These are phyloP conservation scores for Ilyonectria mors-panacis DNA, from an alignment of 2,329 filamentous ascomycete species.

Conservation along the genomic window DNA sequence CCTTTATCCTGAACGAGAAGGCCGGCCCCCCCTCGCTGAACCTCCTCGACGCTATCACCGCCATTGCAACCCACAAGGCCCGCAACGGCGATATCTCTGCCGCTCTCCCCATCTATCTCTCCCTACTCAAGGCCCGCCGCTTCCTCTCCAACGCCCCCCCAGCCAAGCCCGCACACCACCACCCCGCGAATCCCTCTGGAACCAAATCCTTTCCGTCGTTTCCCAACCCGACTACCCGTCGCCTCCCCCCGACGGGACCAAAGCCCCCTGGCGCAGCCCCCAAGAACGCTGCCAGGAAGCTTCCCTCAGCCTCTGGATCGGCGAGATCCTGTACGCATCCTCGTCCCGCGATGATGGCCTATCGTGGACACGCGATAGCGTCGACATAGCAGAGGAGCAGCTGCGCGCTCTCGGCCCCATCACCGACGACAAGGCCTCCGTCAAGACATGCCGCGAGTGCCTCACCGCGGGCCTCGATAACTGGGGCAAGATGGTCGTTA, in stretches of 20 bases:
- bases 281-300: conserved; percentile 86
- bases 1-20: conserved; percentile 74
- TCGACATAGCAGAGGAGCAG: conserved; percentile 83
- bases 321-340: conserved; percentile 89
- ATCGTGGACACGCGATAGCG: conserved; percentile 90
- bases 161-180: conserved; percentile 23
- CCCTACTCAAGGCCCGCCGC: conserved; percentile 84
- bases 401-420: conserved; percentile 61
- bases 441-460: conserved; percentile 81
- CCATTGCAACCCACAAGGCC: conserved; percentile 84
- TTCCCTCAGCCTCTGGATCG: conserved; percentile 89
- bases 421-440: conserved; percentile 47
- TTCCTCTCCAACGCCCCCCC: conserved; percentile 62
- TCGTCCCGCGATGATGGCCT: conserved; percentile 77
- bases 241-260: conserved; percentile 78
- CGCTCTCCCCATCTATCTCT: conserved; percentile 88
- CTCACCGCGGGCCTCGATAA: conserved; percentile 83
- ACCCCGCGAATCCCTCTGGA: conserved; percentile 35
- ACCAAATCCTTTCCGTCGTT: conserved; percentile 45
- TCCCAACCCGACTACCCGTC: conserved; percentile 76
- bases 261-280: conserved; percentile 74
- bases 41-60: conserved; percentile 81
- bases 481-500: conserved; percentile 85
- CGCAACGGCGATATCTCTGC: conserved; percentile 74
- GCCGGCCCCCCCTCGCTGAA: conserved; percentile 77